phyloP scores from a whole-genome alignment of 1,139 yeast species.

The Maudiozyma humilis region DNA sequence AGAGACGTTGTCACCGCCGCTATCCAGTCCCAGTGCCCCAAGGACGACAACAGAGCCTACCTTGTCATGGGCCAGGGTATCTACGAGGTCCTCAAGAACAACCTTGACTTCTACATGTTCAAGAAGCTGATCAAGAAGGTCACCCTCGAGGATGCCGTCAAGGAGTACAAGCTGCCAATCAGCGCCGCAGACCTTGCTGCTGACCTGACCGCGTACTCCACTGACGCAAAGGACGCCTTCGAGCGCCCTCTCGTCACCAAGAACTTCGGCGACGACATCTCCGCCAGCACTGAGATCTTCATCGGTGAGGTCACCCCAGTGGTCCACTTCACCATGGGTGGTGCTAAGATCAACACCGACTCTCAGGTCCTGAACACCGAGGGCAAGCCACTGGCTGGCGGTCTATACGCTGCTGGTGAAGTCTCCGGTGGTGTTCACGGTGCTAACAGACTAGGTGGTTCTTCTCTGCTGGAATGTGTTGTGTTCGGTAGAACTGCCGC shows the following conservation, averaged over 20 bases:
- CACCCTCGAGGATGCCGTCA: constrained; percentile 43
- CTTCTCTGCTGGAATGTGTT: constrained; percentile 71
- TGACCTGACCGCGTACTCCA: constrained; percentile 42
- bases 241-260: constrained; percentile 30
- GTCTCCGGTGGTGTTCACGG: constrained; percentile 82
- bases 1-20: constrained; percentile 61
- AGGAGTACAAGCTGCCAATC: constrained; percentile 31
- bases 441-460: constrained; percentile 67
- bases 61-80: constrained; percentile 34
- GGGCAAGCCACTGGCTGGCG: constrained; percentile 41
- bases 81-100: constrained; percentile 35
- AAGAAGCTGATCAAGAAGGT: constrained; percentile 54
- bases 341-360: constrained; percentile 56
- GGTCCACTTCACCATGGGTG: constrained; percentile 83
- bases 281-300: constrained; percentile 25
- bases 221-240: constrained; percentile 27
- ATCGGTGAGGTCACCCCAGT: constrained; percentile 55
- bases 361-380: constrained; percentile 46
- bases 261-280: constrained; percentile 23
- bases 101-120: constrained; percentile 57
- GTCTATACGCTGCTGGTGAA: constrained; percentile 72
- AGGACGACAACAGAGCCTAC: constrained; percentile 37
- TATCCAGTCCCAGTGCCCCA: constrained; percentile 26
- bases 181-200: constrained; percentile 38
- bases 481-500: constrained; percentile 56